These are phyloP conservation scores for Pleurotus tuoliensis DNA, from an alignment of 768 basidiomycete genomes.

Conservation along the genomic window DNA sequence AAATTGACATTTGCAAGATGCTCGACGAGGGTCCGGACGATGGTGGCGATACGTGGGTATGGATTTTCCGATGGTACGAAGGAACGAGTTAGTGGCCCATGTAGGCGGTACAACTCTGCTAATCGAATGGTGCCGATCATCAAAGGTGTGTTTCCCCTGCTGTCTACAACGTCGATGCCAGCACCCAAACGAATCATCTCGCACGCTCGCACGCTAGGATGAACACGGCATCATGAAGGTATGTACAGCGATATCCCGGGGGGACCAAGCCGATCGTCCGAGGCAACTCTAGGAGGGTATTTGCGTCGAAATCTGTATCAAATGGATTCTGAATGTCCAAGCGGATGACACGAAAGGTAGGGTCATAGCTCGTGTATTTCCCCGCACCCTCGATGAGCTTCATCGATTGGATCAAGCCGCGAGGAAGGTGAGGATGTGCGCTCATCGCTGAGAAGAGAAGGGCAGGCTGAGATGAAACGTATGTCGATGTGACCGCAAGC, in stretches of 20 bases:
- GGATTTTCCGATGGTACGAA: neutral
- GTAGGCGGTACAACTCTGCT: neutral
- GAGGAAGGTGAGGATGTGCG: constrained; percentile 1
- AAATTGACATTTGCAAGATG: constrained; percentile 17
- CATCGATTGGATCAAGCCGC: neutral
- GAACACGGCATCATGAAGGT: constrained; percentile 8
- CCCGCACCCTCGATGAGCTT: constrained; percentile 2
- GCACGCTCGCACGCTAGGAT: too few relatives aligned
- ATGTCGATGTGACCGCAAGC: neutral
- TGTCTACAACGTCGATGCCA: constrained; percentile 6
- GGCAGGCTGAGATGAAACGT: neutral
- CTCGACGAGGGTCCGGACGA: constrained; percentile 13
- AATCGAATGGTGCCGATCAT: constrained; percentile 5
- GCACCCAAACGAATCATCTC: constrained; percentile 12
- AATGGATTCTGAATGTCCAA: constrained; percentile 3
- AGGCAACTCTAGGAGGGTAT: neutral
- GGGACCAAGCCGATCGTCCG: neutral
- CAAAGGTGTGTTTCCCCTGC: constrained; percentile 6
- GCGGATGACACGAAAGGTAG: constrained; percentile 1
- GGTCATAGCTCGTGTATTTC: constrained; percentile 2
- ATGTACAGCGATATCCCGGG: neutral
- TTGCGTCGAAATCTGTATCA: constrained; percentile 4
- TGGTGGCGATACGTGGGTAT: constrained; percentile 5
- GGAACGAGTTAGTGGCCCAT: neutral
- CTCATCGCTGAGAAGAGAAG: neutral